Evolutionary conservation across 2,329 filamentous ascomycete genomes (phyloP), one percentile per base, ranked within the genome.

Genomic region (Chaetomium sp.): DNA sequence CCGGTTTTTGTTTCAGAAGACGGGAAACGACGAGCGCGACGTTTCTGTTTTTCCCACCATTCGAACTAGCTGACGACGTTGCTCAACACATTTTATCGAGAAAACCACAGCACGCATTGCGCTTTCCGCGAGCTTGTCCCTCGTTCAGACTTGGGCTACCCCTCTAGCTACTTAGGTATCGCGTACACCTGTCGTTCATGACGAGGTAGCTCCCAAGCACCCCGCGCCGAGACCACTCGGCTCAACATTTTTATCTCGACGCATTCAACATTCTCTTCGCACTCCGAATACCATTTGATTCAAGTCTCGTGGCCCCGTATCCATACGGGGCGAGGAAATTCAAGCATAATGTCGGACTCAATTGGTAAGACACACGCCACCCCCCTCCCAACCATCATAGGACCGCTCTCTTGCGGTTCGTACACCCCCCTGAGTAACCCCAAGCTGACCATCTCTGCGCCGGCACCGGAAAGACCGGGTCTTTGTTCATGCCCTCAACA

Each of bases 401-500:
- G 19, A 27, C 19, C 19, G 19, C 19, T 27, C 19, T 27, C 19
- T 27, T 27, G 19, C 19, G 19, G 19, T 27, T 27, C 19, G 19
- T 6, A n/a, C 49, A 50, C 11, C 12, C 34, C 32, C 32, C 37
- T 9, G 6, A 48, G 19, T 38, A 42, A 43, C 32, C 33, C 35
- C 55, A 45, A 4, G 52, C 54, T 11, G 14, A 4, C n/a, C 3
- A 5, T 47, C 32, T 32, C 10, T 47, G 38, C 44, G 42, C 44
- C 51, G 32, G 44, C 44, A 34, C 33, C 6, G 27, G 49, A 55
- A 65, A 97, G 94, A 99, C 76, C 88, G 94, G 74, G 94, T 99
- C 69, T 99, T 99, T 73, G 92, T 95, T 71, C 92, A 99, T 82
- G 94, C 94, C 62, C 87, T 99, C 72, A 96, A 96, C 75, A 97